Percentiles rank a stretch among this genome's conserved stretches.
phyloP scores from a whole-genome alignment of 2,329 filamentous ascomycete genomes.

The Monosporascus cannonballus region DNA sequence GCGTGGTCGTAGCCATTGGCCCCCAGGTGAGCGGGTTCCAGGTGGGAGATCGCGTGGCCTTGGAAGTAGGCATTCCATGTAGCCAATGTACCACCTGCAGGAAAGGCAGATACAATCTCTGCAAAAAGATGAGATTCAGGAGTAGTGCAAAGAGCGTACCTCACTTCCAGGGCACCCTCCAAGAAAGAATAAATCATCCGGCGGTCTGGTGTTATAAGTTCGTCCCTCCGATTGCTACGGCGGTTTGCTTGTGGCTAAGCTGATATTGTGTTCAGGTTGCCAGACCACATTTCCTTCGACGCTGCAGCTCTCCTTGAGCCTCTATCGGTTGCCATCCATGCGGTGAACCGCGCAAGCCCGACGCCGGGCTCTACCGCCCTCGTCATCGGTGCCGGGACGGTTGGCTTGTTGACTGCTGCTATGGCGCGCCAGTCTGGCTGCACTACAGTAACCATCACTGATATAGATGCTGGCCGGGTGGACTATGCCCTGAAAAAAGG shows the following conservation, averaged over 20 bases:
- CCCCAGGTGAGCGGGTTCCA: slow-evolving; percentile 45
- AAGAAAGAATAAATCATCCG: slow-evolving; percentile 57
- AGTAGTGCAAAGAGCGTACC: slow-evolving; percentile 58
- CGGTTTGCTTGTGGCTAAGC: slow-evolving; percentile 2
- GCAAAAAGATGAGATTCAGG: slow-evolving; percentile 55
- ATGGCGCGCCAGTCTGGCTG: slow-evolving; percentile 58
- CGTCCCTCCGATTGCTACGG: slow-evolving; percentile 14
- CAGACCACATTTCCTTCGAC: slow-evolving; percentile 52
- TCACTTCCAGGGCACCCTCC: slow-evolving; percentile 57
- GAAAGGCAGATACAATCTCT: slow-evolving; percentile 54
- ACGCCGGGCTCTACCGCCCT: slow-evolving; percentile 49
- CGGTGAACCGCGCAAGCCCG: slow-evolving; percentile 48
- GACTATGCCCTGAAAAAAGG: slow-evolving; percentile 52
- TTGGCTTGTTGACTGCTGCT: slow-evolving; percentile 56
- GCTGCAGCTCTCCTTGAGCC: slow-evolving; percentile 56
- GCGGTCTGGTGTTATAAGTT: slow-evolving; percentile 58
- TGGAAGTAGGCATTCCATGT: slow-evolving; percentile 34
- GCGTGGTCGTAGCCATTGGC: slow-evolving; percentile 50
- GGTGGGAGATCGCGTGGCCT: slow-evolving; percentile 49
- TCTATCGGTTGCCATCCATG: slow-evolving; percentile 56
- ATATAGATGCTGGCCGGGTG: slow-evolving; percentile 54
- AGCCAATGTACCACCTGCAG: slow-evolving; percentile 34
- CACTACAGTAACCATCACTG: slow-evolving; percentile 52
- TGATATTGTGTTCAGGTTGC: slow-evolving; percentile 38
- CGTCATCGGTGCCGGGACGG: slow-evolving; percentile 60